Conservation (phyloP, 2,329 filamentous ascomycete genomes). For the Epichloe scottii region DNA sequence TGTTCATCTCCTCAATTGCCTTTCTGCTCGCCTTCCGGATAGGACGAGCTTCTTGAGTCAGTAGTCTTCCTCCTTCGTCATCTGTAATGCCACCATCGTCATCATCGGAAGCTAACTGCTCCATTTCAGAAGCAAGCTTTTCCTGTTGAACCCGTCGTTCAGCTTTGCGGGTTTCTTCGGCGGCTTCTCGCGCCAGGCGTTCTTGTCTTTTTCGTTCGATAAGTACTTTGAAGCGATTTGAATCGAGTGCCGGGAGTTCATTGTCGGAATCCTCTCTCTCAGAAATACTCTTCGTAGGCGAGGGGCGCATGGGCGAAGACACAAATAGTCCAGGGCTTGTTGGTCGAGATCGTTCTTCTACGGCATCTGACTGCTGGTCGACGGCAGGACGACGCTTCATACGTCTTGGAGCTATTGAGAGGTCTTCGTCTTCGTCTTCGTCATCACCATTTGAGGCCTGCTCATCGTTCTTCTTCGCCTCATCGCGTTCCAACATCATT, state of each 20-base stretch:
- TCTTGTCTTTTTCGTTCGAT: slow-evolving; percentile 63
- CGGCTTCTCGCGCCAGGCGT: slow-evolving; percentile 52
- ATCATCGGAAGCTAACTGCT: slow-evolving; percentile 24
- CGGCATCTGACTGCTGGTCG: slow-evolving; percentile 18
- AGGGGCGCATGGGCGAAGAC: slow-evolving; percentile 31
- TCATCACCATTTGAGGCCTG: slow-evolving; percentile 14
- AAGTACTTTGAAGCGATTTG: slow-evolving; percentile 56
- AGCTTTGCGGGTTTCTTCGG: slow-evolving; percentile 35
- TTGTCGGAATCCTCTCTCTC: slow-evolving; percentile 31
- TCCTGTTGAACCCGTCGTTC: slow-evolving; percentile 28
- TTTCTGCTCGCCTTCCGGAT: slow-evolving; percentile 85
- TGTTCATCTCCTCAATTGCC: slow-evolving; percentile 85
- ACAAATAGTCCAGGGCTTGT: slow-evolving; percentile 41
- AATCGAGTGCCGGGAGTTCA: slow-evolving; percentile 34
- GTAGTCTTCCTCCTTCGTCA: slow-evolving; percentile 47
- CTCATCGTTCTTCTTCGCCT: slow-evolving; percentile 15
- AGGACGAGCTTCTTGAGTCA: slow-evolving; percentile 59
- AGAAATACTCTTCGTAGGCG: slow-evolving; percentile 15
- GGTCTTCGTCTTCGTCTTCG: slow-evolving; percentile 24
- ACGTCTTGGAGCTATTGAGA: slow-evolving; percentile 29
- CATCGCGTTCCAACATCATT: slow-evolving; percentile 26
- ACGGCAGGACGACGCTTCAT: slow-evolving; percentile 23
- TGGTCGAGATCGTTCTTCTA: slow-evolving; percentile 13
- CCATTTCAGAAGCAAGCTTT: slow-evolving; percentile 23
- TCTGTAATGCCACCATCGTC: slow-evolving; percentile 43